Base-by-base conservation (phyloP, 176 grass and related monocot genomes). In the Poa pratensis region DNA sequence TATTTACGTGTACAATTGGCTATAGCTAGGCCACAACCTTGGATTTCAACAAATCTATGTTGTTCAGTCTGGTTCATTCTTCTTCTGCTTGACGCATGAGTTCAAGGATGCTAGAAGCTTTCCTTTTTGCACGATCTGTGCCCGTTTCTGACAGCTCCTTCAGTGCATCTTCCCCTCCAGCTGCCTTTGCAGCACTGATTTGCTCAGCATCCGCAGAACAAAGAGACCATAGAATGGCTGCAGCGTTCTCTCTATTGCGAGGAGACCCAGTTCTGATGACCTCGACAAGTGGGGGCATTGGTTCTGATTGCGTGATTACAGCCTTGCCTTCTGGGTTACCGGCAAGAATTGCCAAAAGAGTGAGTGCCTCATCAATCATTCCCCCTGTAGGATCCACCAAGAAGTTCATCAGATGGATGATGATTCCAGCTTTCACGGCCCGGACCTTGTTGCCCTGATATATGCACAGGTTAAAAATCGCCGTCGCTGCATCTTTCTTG, bases 401-500 rank as follows among this genome's bases (percentile, higher is more conserved):
- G 74, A 96, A 90, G 52, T 26, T 89, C 84, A 99, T 96, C 79
- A 99, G 65, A 86, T 96, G 91, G 81, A 74, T 52, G 58, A 96
- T 80, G 17, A 99, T 86, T 74, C 96, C 96, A 48, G 94, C 90
- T 84, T 88, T 92, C 43, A 94, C 91, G 8, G 94, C 96, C 32
- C 84, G 82, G 13, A 94, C 73, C 88, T 96, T 96, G 64, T 99
- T 99, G 37, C 96, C 93, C 71, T 91, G 88, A 75, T 96, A 94
- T 86, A 99, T 92, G 83, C 96, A 99, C 22, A 99, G 81, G 71
- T 96, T 99, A 75, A 96, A 99, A 71, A 99, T 99, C 17, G 96
- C 96, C 0, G 93, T 99, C 51, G 96, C 93, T 22, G 94, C 96
- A 82, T 99, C 96, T 82, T 96, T 99, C 93, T 99, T 96, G 7